A percentile compares a stretch with the other conserved stretches of the same genome.
Evolutionary conservation across 371 early-diverging fungal species (phyloP).

Genomic region (Mucor circinelloides): DNA sequence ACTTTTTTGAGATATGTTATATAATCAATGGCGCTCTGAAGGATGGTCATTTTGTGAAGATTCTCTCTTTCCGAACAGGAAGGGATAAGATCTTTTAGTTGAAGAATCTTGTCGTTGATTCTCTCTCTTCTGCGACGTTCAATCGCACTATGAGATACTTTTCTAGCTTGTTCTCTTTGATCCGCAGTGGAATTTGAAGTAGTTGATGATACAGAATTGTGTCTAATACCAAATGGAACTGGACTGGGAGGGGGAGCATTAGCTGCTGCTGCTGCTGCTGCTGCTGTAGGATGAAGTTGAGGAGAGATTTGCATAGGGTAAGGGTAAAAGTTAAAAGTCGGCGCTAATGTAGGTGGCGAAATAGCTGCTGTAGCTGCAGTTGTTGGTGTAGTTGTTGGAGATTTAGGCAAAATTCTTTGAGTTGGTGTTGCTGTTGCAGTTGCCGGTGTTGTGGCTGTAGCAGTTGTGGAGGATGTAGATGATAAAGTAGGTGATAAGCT

Average conservation of each 20-base stretch:
- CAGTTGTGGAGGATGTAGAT: not conserved
- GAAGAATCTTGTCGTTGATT: slow-evolving; percentile 69
- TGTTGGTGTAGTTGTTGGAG: slow-evolving; percentile 2
- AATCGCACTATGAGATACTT: slow-evolving; percentile 76
- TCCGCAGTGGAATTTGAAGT: slow-evolving; percentile 31
- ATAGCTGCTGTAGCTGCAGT: not conserved
- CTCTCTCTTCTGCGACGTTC: slow-evolving; percentile 77
- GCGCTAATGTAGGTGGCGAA: slow-evolving; percentile 7
- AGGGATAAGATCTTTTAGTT: slow-evolving; percentile 52
- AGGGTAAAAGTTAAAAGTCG: slow-evolving; percentile 15
- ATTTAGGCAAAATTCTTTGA: slow-evolving; percentile 16
- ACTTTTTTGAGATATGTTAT: slow-evolving; percentile 52
- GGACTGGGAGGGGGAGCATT: not conserved
- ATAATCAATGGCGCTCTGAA: slow-evolving; percentile 77
- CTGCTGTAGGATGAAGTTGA: slow-evolving; percentile 16
- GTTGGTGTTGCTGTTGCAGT: not conserved
- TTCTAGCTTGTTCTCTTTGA: slow-evolving; percentile 58
- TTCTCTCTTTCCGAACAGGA: slow-evolving; percentile 63
- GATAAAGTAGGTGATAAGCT: slow-evolving; percentile 21
- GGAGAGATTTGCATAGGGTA: slow-evolving; percentile 23
- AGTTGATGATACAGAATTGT: slow-evolving; percentile 12
- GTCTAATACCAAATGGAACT: not conserved
- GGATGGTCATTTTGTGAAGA: slow-evolving; percentile 72
- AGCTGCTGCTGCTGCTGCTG: not conserved
- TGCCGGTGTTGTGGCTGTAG: not conserved